Base-by-base conservation (phyloP, 345 rosid species). In the Camelina laxa region DNA sequence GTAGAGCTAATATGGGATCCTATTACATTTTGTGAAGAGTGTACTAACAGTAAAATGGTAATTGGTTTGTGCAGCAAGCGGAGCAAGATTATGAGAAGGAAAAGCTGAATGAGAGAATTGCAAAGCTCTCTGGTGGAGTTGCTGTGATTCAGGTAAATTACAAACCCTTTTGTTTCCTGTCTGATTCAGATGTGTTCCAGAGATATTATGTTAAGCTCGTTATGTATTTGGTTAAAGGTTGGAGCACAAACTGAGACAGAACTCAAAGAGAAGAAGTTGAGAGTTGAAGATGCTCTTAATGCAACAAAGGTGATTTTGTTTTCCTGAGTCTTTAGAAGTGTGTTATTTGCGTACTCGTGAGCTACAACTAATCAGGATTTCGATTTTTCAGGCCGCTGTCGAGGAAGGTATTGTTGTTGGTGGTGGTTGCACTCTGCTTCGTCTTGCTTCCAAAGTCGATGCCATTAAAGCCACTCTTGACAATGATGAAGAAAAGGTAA, bases 201-300 rank as follows among this genome's bases (percentile, higher is more conserved):
- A 22, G 38, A 75, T 47, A 31, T 53, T 70, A 49, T 38, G 42
- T 50, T 1, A 50, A 51, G 38, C 42, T 81, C 6, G 8, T 16
- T 67, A 41, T n/a, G 56, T 51, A 39, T 22, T 22, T 77, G 27
- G 42, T 67, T 19, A 16, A 70, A 89, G 95, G 95, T 90, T 42
- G 96, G 96, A 65, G 92, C 92, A 55, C 96, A 87, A 86, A 90
- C 96, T 24, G 96, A 90, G 84, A 90, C 96, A 9, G 92, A 90
- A 81, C 97, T 94, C 38, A 94, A 94, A 76, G 98, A 94, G 78
- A 94, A 94, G 89, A 94, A 91, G 73, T 63, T 91, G 77, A 91
- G 99, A 80, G 99, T 94, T 51, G 99, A 94, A 82, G 99, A 94
- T 81, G 99, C 97, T 65, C 99, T 94, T 75, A 92, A 92, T 77